Evolutionary conservation across 305 asterid genomes (phyloP).

Genomic region (Rubia tinctorum): DNA sequence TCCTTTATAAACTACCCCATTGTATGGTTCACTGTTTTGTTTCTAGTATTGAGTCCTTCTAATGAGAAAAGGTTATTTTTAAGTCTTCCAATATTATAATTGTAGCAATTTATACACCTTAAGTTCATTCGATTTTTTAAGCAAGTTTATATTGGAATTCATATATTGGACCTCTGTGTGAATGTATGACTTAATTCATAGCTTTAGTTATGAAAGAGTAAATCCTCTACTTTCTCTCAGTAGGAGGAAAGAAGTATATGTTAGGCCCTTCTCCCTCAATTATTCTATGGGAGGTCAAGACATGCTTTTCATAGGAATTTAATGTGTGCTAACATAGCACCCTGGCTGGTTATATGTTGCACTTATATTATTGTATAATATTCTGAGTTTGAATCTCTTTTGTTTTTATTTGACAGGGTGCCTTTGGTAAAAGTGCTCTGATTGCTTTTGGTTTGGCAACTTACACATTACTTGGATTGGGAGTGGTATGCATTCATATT

Average conservation of each 20-base stretch:
- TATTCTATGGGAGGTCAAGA: neutral
- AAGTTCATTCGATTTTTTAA: neutral
- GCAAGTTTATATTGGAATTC: neutral
- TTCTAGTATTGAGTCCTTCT: neutral
- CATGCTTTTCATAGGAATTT: neutral
- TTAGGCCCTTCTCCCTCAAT: neutral
- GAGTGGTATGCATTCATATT: constrained; percentile 54
- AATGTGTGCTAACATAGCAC: neutral
- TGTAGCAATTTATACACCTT: neutral
- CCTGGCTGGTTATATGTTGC: neutral
- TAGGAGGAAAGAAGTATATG: neutral
- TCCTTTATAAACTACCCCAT: neutral
- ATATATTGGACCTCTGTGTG: neutral
- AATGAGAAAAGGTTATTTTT: neutral
- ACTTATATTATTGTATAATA: neutral
- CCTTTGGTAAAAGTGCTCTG: constrained; percentile 64
- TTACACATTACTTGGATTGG: constrained; percentile 63
- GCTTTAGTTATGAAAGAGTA: neutral
- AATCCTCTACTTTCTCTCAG: neutral
- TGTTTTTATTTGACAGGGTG: constrained; percentile 48
- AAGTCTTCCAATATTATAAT: neutral
- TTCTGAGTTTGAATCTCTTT: neutral
- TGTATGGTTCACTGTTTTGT: neutral
- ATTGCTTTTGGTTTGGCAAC: constrained; percentile 68
- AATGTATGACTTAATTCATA: neutral